Evolutionary conservation across 208 protist genomes (phyloP), one percentile per base, ranked within the genome.

Genomic region (Trypanosoma melophagium): DNA sequence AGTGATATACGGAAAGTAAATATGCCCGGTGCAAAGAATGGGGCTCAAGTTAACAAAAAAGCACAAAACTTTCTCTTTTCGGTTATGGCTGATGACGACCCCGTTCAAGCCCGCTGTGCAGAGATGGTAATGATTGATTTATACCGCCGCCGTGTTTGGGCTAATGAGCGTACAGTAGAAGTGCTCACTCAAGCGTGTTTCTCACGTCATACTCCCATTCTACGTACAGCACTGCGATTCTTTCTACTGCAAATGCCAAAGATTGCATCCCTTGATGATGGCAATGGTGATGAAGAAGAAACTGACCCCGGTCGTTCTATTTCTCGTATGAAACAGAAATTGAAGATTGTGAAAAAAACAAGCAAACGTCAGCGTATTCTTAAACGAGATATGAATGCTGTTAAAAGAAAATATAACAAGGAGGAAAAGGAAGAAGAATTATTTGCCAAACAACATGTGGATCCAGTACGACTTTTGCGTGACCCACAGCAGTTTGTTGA

Each of bases 111-210:
- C 3, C 85, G 96, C 1, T 97, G 97, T 68, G 96, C 96, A 12
- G 86, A 99, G 49, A 88, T 97, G 59, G 93, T 99, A 24, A 98
- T 99, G 92, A 97, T 99, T 61, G 95, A 98, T 63, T 86, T 99
- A 22, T 99, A 99, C 84, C 86, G 93, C n/a, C 91, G 96, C 42
- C 84, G 95, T 22, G 88, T 99, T 31, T 99, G 97, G 97, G 87
- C 79, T 50, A 84, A 94, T 70, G 87, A 96, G 76, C 84, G 92
- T 19, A 97, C 82, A 17, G 98, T 99, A 9, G 98, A 99, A 83
- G 97, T 99, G 19, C 89, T 99, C 42, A 94, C 90, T 21, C 86
- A 87, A 58, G 97, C 93, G 24, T 97, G 94, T 71, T 98, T 99
- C 71, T 98, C 94, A 10, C 78, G 83, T 21, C 87, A 97, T 69